Percentiles rank a stretch among this genome's conserved stretches.
These are phyloP conservation scores for Geotrichum siamense DNA, from an alignment of 1,139 yeast species.

Conservation along the genomic window DNA sequence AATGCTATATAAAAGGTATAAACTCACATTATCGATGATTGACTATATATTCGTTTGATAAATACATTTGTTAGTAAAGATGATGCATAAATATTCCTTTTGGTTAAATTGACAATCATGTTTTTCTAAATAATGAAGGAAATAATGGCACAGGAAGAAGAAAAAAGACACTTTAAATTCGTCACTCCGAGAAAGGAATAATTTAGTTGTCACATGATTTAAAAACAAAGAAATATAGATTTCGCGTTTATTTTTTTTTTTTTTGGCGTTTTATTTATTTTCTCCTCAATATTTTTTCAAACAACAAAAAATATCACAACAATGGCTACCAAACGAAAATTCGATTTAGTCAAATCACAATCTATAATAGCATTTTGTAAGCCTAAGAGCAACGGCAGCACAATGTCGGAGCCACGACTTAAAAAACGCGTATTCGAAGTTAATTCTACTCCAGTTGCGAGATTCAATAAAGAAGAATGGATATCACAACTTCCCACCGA, in stretches of 20 bases:
- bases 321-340: conserved; percentile 16
- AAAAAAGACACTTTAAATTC: no score
- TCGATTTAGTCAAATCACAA: conserved; percentile 10
- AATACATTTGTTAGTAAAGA: not conserved
- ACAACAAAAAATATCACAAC: not conserved
- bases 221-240: no score
- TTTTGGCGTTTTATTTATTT: no score
- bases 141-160: not conserved
- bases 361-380: conserved; percentile 16
- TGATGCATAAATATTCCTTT: no score
- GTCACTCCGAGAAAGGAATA: no score
- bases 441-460: not conserved
- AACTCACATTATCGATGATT: not conserved
- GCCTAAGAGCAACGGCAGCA: no score
- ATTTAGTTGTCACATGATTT: no score
- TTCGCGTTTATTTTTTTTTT: no score
- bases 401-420: conserved; percentile 4
- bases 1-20: no score
- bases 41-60: not conserved
- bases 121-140: not conserved
- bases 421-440: conserved; percentile 10
- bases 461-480: conserved; percentile 52
- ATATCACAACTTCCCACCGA: conserved; percentile 45
- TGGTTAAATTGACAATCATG: not conserved
- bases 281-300: no score